Percentiles rank a stretch among this genome's conserved stretches.
Conservation (phyloP, 495 filamentous ascomycete genomes). For the Talaromyces stipitatus region DNA sequence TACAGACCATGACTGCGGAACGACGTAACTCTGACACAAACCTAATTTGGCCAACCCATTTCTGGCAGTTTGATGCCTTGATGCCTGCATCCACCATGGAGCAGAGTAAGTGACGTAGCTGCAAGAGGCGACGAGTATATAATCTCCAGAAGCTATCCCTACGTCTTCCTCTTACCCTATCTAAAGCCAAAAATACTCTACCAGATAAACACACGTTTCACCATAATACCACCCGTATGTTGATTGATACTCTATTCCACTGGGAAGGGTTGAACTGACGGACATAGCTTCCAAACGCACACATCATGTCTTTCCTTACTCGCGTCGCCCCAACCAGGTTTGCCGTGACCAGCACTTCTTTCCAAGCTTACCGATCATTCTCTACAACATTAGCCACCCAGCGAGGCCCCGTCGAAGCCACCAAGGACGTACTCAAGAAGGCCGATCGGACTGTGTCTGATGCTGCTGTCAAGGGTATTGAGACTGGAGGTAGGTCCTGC, state of each 20-base stretch:
- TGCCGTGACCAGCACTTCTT: background rate
- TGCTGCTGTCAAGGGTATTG: slow-evolving; percentile 52
- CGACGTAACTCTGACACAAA: slow-evolving; percentile 5
- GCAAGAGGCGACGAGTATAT: background rate
- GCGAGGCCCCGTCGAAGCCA: slow-evolving; percentile 36
- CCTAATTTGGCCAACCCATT: background rate
- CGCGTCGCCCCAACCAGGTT: slow-evolving; percentile 17
- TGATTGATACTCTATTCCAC: background rate
- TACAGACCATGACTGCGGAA: background rate
- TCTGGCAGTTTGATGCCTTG: background rate
- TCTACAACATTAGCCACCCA: slow-evolving; percentile 7
- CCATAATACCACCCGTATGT: background rate
- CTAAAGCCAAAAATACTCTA: background rate
- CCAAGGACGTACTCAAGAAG: slow-evolving; percentile 50
- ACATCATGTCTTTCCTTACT: slow-evolving; percentile 20
- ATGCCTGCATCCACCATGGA: too few species aligned
- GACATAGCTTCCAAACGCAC: background rate
- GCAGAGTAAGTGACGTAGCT: too few species aligned
- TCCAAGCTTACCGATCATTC: slow-evolving; percentile 5
- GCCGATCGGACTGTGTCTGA: slow-evolving; percentile 48
- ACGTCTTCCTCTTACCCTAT: background rate
- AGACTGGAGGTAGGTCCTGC: slow-evolving; percentile 44
- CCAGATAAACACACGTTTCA: background rate
- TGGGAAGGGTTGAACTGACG: background rate
- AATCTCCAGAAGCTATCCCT: background rate